Evolutionary conservation across 164 flowering plant species (phyloP), one percentile per base, ranked within the genome.

Genomic region (Dillenia suffruticosa): DNA sequence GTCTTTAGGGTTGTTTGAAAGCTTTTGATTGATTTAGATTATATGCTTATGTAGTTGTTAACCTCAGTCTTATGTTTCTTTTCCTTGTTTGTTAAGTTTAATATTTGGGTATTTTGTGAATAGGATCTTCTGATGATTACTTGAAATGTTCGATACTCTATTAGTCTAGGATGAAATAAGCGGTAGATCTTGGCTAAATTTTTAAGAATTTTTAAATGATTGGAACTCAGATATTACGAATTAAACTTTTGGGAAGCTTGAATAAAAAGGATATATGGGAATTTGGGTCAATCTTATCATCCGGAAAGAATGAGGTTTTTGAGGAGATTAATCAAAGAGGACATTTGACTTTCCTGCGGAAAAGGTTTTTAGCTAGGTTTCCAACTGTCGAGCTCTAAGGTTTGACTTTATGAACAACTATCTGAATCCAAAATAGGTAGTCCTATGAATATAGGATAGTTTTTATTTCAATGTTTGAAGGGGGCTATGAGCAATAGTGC

Each of bases 281-380:
- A 54, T 44, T 40, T 68, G 46, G 60, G 12, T 44, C 55, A 50
- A 8, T 67, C 59, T 19, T 54, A 15, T 0, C 14, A 9, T 61
- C 22, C 40, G 44, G 10, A 13, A 40, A 48, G 50, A 47, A 12
- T 54, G 49, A 5, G 8, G 52, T 32, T 43, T 16, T 49, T 62
- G 32, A 49, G 48, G 43, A 16, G 17, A 51, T 54, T 15, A 16
- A 26, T 32, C 22, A 46, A n/a, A 63, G 26, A 47, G n/a, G 24
- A 47, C 53, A 44, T 46, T 54, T 46, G 53, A 26, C 6, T 51
- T 15, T 51, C 54, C 9, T 52, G 55, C 10, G 17, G 22, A 52
- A 52, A 8, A 9, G 7, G 55, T 16, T 15, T 15, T 52, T 52
- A 2, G 16, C 10, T 8, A 5, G 55, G 11, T 52, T n/a, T 9